Base-by-base conservation (phyloP, 768 basidiomycete genomes). In the Boletales sp. region DNA sequence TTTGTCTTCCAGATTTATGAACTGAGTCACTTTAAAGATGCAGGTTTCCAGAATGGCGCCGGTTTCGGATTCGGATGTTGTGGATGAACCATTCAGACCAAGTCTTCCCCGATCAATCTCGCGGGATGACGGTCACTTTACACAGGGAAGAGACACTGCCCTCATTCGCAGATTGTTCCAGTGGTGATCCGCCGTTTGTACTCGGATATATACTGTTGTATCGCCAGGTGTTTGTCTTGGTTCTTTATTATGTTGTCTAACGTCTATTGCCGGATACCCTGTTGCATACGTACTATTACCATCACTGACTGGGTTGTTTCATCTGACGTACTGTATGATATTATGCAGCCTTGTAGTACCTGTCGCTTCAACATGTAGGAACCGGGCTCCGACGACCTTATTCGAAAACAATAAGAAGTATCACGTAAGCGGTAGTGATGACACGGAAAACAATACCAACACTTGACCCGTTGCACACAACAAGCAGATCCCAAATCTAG, bases 21-120 rank as follows among this genome's bases (percentile, higher is more conserved):
- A 51, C 48, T 46, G 47, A 53, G 42, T 41, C 17, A 32, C 13
- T 34, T 15, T 38, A 28, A 59, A 88, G 86, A 78, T 86, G 79
- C 83, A 86, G 66, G 76, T 80, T 53, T 77, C 79, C 17, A 74
- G 86, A 49, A 80, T 86, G 42, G 75, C 80, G 15, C 75, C 79
- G 9, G 71, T 77, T 35, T 75, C 81, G 14, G 73, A 70, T 28
- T 54, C 56, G 37, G 68, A 65, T n/a, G 60, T 72, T 28, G 68
- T 74, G 31, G 71, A 74, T 31, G 78, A 78, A 54, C 73, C 74
- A 28, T 66, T 68, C 54, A 57, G 55, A 50, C 59, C 69, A 43
- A 65, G 19, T 39, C 33, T 70, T 11, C 61, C 69, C 53, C 63
- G 67, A 44, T 61, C 69, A 34, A 54, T 59, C 32, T 58, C 67